A percentile compares a stretch with the other conserved stretches of the same genome.
phyloP scores from a whole-genome alignment of 139 green algal species.

The Chlamydomonas sphaeroides region DNA sequence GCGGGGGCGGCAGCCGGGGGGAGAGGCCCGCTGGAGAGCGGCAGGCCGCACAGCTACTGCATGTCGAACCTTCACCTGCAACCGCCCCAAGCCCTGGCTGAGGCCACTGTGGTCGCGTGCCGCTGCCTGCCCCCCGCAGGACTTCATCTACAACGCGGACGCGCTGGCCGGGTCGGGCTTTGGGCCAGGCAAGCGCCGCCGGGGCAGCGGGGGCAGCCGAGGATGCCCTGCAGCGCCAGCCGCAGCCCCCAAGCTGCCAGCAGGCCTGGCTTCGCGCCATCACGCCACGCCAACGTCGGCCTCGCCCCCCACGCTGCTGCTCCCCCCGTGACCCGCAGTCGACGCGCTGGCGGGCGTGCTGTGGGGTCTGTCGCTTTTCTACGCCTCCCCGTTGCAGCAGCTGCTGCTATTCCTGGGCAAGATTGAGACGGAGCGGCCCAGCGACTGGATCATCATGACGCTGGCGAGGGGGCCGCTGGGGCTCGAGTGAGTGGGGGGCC shows the following conservation, averaged over 20 bases:
- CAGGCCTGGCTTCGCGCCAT: neutral
- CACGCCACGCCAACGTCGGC: neutral
- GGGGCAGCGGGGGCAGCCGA: no score
- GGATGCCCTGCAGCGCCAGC: neutral
- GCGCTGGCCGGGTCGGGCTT: neutral
- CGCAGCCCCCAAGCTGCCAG: neutral
- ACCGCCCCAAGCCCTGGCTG: no score
- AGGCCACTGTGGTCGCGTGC: neutral
- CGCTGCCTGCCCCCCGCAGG: neutral
- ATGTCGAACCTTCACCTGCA: no score
- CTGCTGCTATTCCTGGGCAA: conserved; percentile 84
- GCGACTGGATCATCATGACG: conserved; percentile 66
- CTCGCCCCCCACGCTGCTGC: neutral
- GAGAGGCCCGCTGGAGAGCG: no score
- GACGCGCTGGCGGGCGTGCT: conserved; percentile 60
- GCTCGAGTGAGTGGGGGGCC: neutral
- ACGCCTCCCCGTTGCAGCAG: conserved; percentile 69
- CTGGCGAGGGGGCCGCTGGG: conserved; percentile 11
- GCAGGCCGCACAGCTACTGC: no score
- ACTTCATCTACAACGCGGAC: conserved; percentile 3
- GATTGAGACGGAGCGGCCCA: conserved; percentile 77
- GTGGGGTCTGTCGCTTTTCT: conserved; percentile 71
- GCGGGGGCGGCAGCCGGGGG: no score
- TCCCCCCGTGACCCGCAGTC: conserved; percentile 16
- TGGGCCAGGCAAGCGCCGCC: neutral